Base-by-base conservation (phyloP, 2,329 filamentous ascomycete genomes). In the Ophiocordyceps sinensis region DNA sequence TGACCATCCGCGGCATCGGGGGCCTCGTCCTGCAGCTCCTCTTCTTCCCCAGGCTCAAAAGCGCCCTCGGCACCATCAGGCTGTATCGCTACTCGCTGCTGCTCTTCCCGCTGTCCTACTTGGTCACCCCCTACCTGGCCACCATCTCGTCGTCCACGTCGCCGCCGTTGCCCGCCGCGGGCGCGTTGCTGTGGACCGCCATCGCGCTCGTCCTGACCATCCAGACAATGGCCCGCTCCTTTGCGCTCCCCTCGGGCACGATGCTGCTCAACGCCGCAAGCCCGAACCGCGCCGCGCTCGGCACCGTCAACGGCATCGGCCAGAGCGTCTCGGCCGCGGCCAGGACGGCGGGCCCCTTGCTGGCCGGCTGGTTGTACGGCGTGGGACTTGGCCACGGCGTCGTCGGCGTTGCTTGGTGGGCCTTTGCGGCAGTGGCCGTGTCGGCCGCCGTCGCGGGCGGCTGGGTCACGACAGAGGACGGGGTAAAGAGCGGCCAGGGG, bases 1-100 rank as follows among this genome's bases (percentile, higher is more conserved):
- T 88, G 64, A 78, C 84, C 3, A 78, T 83, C 40, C 71, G 91
- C 14, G 85, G 85, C 9, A 61, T 75, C 38, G 77, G 89, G 36
- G 85, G 85, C n/a, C 80, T 91, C 31, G 63, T 68, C 0, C 65
- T 91, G 37, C 60, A 62, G 43, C 46, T 62, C 23, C 36, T 82
- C 39, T 61, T 85, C 10, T 89, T 88, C 53, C 83, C 84, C 1
- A 61, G 62, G 28, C 62, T 86, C 15, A 83, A 83, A 37, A 64
- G 68, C 2, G 71, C 71, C 3, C 69, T 85, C 2, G 85, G 84
- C 29, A 82, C 81, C 1, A 61, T 87, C 40, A 65, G 66, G 5
- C 79, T 77, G 36, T 86, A 80, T 68, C 73, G 79, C 4, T 59
- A 71, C n/a, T 83, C 77, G 32, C 64, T 88, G 1, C 70, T 78